Conservation (phyloP, 352 stramenopile species). For the Globisporangium sylvaticum region DNA sequence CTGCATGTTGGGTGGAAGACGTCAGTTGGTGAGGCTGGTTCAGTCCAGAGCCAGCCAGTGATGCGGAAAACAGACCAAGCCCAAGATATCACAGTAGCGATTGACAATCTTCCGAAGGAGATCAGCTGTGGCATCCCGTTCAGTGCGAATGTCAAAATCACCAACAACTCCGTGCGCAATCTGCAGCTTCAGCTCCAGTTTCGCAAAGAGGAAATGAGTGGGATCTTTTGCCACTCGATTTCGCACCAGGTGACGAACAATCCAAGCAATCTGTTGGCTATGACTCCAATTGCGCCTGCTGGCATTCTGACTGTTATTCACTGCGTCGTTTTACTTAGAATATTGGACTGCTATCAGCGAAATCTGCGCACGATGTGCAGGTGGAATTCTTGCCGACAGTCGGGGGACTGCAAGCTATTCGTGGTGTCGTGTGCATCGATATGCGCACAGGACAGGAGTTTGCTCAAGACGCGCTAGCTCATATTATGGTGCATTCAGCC, state of each 20-base stretch:
- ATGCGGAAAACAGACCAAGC: constrained; percentile 47
- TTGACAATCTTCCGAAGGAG: constrained; percentile 46
- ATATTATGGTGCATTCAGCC: constrained; percentile 43
- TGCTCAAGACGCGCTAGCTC: constrained; percentile 41
- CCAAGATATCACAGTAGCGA: constrained; percentile 40
- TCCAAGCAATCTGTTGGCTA: neutral
- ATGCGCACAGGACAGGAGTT: constrained; percentile 59
- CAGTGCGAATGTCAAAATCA: constrained; percentile 42
- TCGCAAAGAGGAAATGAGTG: constrained; percentile 57
- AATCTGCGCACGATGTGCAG: constrained; percentile 35
- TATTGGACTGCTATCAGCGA: constrained; percentile 47
- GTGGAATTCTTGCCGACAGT: constrained; percentile 66
- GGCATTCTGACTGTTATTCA: neutral
- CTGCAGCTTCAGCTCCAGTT: constrained; percentile 79
- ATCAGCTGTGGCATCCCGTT: constrained; percentile 53
- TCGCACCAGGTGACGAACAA: constrained; percentile 56
- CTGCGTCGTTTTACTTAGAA: constrained; percentile 33
- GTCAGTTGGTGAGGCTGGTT: constrained; percentile 72
- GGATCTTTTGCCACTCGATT: constrained; percentile 68
- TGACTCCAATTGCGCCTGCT: neutral
- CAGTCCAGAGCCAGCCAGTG: constrained; percentile 76
- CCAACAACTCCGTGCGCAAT: constrained; percentile 59
- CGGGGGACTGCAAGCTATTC: constrained; percentile 61
- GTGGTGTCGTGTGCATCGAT: constrained; percentile 67
- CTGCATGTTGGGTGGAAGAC: constrained; percentile 84